Percentiles rank a stretch among this genome's conserved stretches.
Conservation (phyloP, 2,329 filamentous ascomycete genomes). For the Didymella keratinophila region DNA sequence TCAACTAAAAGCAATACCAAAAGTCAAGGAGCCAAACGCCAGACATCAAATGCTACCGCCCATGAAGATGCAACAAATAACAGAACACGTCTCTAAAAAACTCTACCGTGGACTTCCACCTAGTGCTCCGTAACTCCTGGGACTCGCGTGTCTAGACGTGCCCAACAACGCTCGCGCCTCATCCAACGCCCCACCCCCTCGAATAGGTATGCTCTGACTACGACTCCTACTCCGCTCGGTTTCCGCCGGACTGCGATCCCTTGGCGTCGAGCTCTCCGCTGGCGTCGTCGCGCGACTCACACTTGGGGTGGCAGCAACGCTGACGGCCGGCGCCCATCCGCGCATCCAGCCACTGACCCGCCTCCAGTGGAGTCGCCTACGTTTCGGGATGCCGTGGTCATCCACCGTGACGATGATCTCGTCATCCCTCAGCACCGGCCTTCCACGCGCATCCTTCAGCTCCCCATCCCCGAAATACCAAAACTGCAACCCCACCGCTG, state of each 20-base stretch:
- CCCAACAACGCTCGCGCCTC: slow-evolving; percentile 49
- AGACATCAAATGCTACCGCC: neutral
- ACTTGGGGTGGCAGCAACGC: slow-evolving; percentile 48
- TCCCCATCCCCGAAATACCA: slow-evolving; percentile 62
- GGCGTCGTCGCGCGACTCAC: slow-evolving; percentile 42
- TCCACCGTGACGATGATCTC: slow-evolving; percentile 56
- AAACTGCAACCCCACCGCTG: slow-evolving; percentile 69
- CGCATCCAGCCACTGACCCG: slow-evolving; percentile 71
- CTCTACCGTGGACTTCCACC: slow-evolving; percentile 6
- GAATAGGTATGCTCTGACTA: slow-evolving; percentile 40
- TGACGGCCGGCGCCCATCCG: slow-evolving; percentile 67
- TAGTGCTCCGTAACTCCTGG: slow-evolving; percentile 42
- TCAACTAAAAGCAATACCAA: neutral
- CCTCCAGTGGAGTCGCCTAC: slow-evolving; percentile 61
- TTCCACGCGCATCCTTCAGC: slow-evolving; percentile 24
- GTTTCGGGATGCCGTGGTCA: slow-evolving; percentile 42
- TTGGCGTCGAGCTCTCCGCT: slow-evolving; percentile 27
- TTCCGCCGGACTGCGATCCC: slow-evolving; percentile 14
- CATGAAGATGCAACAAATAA: neutral
- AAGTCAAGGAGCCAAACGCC: neutral
- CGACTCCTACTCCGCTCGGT: neutral
- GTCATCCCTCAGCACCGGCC: slow-evolving; percentile 48
- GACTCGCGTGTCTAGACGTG: slow-evolving; percentile 44
- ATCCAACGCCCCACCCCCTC: slow-evolving; percentile 37
- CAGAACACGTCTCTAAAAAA: too few species aligned